Conservation (phyloP, 495 filamentous ascomycete genomes). For the Chaetomium cochliodes region DNA sequence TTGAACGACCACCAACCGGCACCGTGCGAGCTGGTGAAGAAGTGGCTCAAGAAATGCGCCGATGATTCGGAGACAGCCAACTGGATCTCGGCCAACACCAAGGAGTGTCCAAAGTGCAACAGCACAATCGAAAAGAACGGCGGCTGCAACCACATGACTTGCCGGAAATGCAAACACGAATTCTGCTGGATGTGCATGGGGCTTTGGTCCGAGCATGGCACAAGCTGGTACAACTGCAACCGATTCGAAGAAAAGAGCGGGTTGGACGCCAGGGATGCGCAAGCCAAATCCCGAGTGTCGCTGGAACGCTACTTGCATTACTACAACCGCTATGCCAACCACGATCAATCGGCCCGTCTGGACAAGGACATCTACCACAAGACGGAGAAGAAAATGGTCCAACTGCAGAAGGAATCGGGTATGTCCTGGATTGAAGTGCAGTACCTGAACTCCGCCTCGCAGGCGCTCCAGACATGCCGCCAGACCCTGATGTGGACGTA, state of each 20-base stretch:
- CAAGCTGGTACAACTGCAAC: constrained; percentile 99
- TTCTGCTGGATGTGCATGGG: constrained; percentile 99
- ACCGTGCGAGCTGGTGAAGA: constrained; percentile 87
- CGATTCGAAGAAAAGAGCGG: constrained; percentile 95
- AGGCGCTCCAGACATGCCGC: constrained; percentile 90
- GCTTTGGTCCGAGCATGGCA: constrained; percentile 95
- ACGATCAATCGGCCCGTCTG: constrained; percentile 95
- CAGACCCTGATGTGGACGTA: constrained; percentile 99
- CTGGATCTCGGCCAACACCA: constrained; percentile 99
- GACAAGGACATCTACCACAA: constrained; percentile 95
- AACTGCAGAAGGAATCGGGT: constrained; percentile 84
- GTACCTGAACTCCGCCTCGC: constrained; percentile 88
- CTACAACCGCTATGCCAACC: constrained; percentile 97
- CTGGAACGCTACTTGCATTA: constrained; percentile 95
- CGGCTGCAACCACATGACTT: constrained; percentile 99
- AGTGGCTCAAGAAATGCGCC: constrained; percentile 97
- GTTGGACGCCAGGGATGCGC: constrained; percentile 80
- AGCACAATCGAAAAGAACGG: constrained; percentile 99
- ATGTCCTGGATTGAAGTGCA: constrained; percentile 99
- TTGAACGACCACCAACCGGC: constrained; percentile 88
- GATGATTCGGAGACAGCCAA: constrained; percentile 98
- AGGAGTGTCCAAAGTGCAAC: constrained; percentile 92
- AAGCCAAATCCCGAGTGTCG: constrained; percentile 83
- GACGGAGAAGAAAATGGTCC: constrained; percentile 98
- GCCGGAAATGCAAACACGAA: constrained; percentile 95